Percentiles rank a stretch among this genome's conserved stretches.
phyloP scores from a whole-genome alignment of 2,329 filamentous ascomycete species.

The Tolypocladium pustulatum region DNA sequence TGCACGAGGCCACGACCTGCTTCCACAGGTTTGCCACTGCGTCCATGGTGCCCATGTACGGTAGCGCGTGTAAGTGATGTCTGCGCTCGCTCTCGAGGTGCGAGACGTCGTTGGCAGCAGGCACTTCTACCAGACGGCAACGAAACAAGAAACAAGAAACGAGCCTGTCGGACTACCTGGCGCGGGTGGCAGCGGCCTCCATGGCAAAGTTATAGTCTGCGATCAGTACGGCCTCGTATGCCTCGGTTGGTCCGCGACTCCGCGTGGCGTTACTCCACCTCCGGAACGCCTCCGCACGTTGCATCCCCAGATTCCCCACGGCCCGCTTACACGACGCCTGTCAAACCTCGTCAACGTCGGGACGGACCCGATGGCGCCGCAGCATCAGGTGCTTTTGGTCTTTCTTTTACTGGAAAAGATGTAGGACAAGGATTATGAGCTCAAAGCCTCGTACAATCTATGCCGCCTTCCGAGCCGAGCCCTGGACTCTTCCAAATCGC shows the following conservation, averaged over 20 bases:
- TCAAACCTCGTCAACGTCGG: neutral
- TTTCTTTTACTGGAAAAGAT: neutral
- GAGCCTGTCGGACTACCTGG: neutral
- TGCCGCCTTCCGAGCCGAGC: neutral
- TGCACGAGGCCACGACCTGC: conserved; percentile 12
- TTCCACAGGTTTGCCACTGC: conserved; percentile 8
- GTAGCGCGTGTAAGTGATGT: neutral
- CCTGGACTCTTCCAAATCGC: neutral
- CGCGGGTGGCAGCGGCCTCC: neutral
- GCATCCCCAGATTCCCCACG: neutral
- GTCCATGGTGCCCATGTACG: neutral
- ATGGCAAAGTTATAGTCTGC: neutral
- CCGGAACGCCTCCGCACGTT: neutral
- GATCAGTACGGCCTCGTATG: neutral
- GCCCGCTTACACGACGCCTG: neutral
- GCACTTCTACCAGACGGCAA: neutral
- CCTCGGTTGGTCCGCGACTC: neutral
- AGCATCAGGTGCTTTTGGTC: neutral
- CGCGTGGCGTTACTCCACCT: neutral
- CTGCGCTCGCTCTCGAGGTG: neutral
- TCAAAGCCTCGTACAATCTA: neutral
- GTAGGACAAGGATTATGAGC: neutral
- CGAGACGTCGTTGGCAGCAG: neutral
- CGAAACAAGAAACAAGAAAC: neutral
- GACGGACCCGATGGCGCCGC: neutral